These are phyloP conservation scores for Nemania sp. DNA, from an alignment of 2,329 filamentous ascomycete species.

Conservation along the genomic window DNA sequence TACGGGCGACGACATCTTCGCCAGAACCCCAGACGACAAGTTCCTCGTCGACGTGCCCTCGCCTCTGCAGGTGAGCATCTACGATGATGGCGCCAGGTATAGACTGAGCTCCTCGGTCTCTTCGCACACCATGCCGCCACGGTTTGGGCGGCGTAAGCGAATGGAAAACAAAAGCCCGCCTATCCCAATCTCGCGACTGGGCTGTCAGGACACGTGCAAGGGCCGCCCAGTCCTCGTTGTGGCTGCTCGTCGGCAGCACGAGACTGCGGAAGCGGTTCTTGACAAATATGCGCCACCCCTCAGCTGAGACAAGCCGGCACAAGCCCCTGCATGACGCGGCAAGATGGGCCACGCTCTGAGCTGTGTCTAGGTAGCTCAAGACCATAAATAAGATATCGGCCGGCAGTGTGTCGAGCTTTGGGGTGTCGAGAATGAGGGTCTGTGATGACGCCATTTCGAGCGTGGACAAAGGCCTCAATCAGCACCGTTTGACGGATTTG, in stretches of 20 bases:
- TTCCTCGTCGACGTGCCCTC: conserved; percentile 45
- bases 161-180: conserved; percentile 49
- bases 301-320: conserved; percentile 45
- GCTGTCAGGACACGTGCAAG: conserved; percentile 54
- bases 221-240: conserved; percentile 34
- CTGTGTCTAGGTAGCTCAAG: conserved; percentile 52
- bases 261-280: conserved; percentile 50
- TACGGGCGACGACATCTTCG: conserved; percentile 53
- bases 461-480: background rate
- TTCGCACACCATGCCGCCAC: conserved; percentile 11
- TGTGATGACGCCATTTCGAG: conserved; percentile 22
- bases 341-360: conserved; percentile 52
- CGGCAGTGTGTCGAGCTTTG: conserved; percentile 50
- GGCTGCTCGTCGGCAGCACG: conserved; percentile 35
- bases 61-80: conserved; percentile 48
- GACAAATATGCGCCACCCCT: conserved; percentile 58
- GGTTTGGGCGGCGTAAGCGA: conserved; percentile 32
- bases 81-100: conserved; percentile 53
- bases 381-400: conserved; percentile 57
- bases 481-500: too few species aligned
- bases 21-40: conserved; percentile 56
- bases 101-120: conserved; percentile 37
- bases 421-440: conserved; percentile 16
- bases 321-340: conserved; percentile 46
- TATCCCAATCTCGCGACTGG: conserved; percentile 59